A percentile compares a stretch with the other conserved stretches of the same genome.
phyloP scores from a whole-genome alignment of 1,284 basidiomycete species.

The Papiliotrema laurentii region DNA sequence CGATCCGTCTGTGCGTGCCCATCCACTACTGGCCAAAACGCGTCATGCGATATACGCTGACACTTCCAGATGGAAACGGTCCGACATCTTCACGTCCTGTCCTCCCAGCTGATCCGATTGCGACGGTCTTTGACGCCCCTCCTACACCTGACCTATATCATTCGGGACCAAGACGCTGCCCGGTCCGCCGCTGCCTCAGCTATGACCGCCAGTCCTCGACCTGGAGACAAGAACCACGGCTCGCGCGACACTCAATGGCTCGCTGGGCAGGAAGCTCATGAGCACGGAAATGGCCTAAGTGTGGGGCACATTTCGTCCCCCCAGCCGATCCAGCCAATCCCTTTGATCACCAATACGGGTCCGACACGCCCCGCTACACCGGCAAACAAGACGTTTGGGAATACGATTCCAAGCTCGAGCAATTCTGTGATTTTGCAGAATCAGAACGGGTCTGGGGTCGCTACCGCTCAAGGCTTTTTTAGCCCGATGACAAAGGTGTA shows the following conservation, averaged over 20 bases:
- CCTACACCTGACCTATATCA: conserved; percentile 40
- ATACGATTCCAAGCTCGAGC: neutral
- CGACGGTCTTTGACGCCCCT: conserved; percentile 41
- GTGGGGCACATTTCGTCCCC: neutral
- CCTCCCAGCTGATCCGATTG: conserved; percentile 46
- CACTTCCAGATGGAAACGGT: conserved; percentile 44
- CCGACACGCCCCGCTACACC: neutral
- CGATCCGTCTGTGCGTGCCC: conserved; percentile 29
- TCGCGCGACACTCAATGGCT: conserved; percentile 5
- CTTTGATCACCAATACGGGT: neutral
- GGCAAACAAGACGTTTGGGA: neutral
- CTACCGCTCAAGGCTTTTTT: conserved; percentile 29
- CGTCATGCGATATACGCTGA: neutral
- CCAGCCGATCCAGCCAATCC: neutral
- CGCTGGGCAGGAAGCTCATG: neutral
- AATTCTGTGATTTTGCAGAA: neutral
- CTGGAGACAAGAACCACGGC: conserved; percentile 5
- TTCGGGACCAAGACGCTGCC: conserved; percentile 44
- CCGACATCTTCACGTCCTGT: conserved; percentile 45
- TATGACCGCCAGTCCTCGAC: conserved; percentile 12
- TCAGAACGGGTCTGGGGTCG: neutral
- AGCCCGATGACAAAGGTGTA: conserved; percentile 40
- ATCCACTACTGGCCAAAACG: neutral
- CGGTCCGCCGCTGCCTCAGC: conserved; percentile 37
- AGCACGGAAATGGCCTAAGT: neutral